Conservation (phyloP, 176 grass and related monocot species). For the Pontederia paniculata region DNA sequence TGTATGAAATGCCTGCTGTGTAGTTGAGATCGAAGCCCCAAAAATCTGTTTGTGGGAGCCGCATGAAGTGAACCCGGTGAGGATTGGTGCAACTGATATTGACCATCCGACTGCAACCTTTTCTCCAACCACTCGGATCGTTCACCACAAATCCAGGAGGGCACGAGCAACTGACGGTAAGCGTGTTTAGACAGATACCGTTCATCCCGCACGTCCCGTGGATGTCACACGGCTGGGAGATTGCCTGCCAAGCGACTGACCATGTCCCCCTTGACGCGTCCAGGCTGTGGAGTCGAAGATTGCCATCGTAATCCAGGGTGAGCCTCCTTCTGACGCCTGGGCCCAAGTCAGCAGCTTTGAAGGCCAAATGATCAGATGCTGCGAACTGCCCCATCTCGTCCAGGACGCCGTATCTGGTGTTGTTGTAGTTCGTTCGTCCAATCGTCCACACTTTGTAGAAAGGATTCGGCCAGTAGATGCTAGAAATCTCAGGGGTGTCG, state of each 20-base stretch:
- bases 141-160: slow-evolving; percentile 23
- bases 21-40: slow-evolving; percentile 34
- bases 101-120: slow-evolving; percentile 22
- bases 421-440: slow-evolving; percentile 25
- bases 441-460: neutral
- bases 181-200: no score
- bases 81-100: neutral
- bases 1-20: rapidly evolving
- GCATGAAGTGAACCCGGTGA: slow-evolving; percentile 10
- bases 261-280: slow-evolving; percentile 19
- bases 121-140: slow-evolving; percentile 26
- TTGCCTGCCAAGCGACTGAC: slow-evolving; percentile 31
- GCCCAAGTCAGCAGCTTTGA: slow-evolving; percentile 26
- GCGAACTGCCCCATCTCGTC: slow-evolving; percentile 8
- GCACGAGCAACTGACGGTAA: slow-evolving; percentile 21
- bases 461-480: slow-evolving; percentile 42
- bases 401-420: slow-evolving; percentile 17
- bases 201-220: no score
- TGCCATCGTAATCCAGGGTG: slow-evolving; percentile 41
- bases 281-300: slow-evolving; percentile 36
- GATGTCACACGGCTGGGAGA: slow-evolving; percentile 23
- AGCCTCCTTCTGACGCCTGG: slow-evolving; percentile 26
- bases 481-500: slow-evolving; percentile 12
- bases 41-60: slow-evolving; percentile 22
- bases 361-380: slow-evolving; percentile 16